Evolutionary conservation across 2,329 filamentous ascomycete species (phyloP).

Genomic region (Sporothrix pallida): DNA sequence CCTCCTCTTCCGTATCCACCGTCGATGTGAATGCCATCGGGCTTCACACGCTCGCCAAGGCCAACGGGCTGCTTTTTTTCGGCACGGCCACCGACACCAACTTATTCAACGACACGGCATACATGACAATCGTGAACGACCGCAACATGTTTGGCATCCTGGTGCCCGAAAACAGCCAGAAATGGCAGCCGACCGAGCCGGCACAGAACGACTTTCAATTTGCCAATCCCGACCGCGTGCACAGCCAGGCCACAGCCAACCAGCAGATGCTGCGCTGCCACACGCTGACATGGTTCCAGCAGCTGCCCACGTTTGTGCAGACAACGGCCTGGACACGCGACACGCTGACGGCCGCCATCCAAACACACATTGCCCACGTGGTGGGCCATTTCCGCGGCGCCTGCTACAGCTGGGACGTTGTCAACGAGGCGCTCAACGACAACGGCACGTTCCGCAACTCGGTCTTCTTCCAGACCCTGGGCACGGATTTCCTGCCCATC

Average conservation of each 20-base stretch:
- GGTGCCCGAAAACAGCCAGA: slow-evolving; percentile 61
- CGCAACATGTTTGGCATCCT: slow-evolving; percentile 61
- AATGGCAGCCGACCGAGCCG: slow-evolving; percentile 64
- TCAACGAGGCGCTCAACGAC: slow-evolving; percentile 60
- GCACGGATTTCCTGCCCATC: slow-evolving; percentile 54
- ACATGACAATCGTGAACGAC: slow-evolving; percentile 57
- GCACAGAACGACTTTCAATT: slow-evolving; percentile 58
- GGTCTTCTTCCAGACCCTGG: slow-evolving; percentile 55
- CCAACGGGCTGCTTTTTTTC: slow-evolving; percentile 59
- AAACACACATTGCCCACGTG: slow-evolving; percentile 58
- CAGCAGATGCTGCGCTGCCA: slow-evolving; percentile 61
- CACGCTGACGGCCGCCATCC: slow-evolving; percentile 57
- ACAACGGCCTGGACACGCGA: slow-evolving; percentile 55
- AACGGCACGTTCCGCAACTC: slow-evolving; percentile 52
- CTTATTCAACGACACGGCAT: slow-evolving; percentile 56
- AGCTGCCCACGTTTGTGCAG: slow-evolving; percentile 54
- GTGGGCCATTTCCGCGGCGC: slow-evolving; percentile 53
- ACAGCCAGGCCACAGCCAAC: slow-evolving; percentile 45
- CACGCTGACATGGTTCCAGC: slow-evolving; percentile 53
- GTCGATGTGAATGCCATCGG: slow-evolving; percentile 38
- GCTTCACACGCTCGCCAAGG: slow-evolving; percentile 54
- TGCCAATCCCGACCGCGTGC: slow-evolving; percentile 53
- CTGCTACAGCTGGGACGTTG: slow-evolving; percentile 60
- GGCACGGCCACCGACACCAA: slow-evolving; percentile 62
- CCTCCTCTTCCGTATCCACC: background rate